phyloP scores from a whole-genome alignment of 345 rosid genomes.

The Eucalyptus regnans region DNA sequence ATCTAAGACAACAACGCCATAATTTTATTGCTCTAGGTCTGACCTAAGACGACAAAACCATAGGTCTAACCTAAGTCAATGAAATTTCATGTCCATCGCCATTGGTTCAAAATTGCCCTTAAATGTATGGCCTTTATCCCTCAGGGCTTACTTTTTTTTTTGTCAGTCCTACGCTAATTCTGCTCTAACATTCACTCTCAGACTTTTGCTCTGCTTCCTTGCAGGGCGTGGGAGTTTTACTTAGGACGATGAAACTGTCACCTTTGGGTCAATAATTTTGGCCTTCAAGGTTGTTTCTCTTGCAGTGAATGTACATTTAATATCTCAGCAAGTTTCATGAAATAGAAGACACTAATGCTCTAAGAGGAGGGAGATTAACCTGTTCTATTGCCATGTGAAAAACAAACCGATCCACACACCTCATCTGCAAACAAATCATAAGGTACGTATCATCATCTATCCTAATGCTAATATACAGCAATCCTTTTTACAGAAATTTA shows the following conservation, averaged over 20 bases:
- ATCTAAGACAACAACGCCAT: not conserved
- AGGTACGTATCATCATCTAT: not conserved
- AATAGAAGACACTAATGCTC: not conserved
- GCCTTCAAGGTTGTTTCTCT: not conserved
- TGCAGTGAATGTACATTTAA: not conserved
- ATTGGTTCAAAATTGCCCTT: not conserved
- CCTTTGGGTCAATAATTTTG: not conserved
- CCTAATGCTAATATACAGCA: not conserved
- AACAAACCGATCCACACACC: not conserved
- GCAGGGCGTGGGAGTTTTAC: not conserved
- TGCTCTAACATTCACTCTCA: too few relatives aligned
- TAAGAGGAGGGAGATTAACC: not conserved
- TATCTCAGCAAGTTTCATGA: not conserved
- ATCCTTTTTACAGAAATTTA: not conserved
- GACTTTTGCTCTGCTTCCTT: too few relatives aligned
- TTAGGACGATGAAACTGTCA: not conserved
- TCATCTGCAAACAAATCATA: not conserved
- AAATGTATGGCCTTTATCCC: not conserved
- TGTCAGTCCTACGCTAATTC: too few relatives aligned
- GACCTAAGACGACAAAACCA: not conserved
- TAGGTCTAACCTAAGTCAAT: not conserved
- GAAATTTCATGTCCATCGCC: not conserved
- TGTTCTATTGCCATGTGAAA: not conserved
- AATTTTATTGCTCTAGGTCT: not conserved
- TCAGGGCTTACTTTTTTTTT: not conserved